These are phyloP conservation scores for Talaromyces sp. DNA, from an alignment of 2,329 filamentous ascomycete species.

Conservation along the genomic window DNA sequence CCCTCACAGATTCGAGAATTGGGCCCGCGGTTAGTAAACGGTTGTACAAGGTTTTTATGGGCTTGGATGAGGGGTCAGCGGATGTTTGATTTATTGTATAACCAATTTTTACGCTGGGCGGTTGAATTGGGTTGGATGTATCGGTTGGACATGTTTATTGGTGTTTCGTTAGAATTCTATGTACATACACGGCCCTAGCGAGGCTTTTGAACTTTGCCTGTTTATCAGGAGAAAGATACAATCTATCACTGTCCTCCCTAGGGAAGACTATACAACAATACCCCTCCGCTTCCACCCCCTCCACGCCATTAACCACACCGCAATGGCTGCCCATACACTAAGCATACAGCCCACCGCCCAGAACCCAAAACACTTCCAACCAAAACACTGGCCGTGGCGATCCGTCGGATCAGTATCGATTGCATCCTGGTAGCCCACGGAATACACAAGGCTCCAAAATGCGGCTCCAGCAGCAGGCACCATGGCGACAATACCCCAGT, in stretches of 20 bases:
- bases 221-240: not conserved
- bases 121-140: not conserved
- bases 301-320: conserved; percentile 74
- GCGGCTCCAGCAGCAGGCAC: conserved; percentile 83
- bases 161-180: not conserved
- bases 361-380: conserved; percentile 77
- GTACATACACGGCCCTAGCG: not conserved
- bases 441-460: conserved; percentile 88
- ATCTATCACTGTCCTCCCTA: not conserved
- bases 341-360: conserved; percentile 72
- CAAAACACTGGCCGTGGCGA: conserved; percentile 64
- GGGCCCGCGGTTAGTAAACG: conserved; percentile 46
- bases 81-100: conserved; percentile 30
- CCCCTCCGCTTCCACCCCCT: conserved; percentile 75
- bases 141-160: not conserved
- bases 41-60: conserved; percentile 48
- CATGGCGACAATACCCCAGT: conserved; percentile 94
- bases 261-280: conserved; percentile 57
- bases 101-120: not conserved
- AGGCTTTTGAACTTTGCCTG: not conserved
- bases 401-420: conserved; percentile 1
- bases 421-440: conserved; percentile 39
- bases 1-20: conserved; percentile 40
- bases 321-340: conserved; percentile 73
- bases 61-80: conserved; percentile 40